Percentiles rank a stretch among this genome's conserved stretches.
Conservation (phyloP, 371 early-diverging fungal species). For the Funneliformis caledonium region DNA sequence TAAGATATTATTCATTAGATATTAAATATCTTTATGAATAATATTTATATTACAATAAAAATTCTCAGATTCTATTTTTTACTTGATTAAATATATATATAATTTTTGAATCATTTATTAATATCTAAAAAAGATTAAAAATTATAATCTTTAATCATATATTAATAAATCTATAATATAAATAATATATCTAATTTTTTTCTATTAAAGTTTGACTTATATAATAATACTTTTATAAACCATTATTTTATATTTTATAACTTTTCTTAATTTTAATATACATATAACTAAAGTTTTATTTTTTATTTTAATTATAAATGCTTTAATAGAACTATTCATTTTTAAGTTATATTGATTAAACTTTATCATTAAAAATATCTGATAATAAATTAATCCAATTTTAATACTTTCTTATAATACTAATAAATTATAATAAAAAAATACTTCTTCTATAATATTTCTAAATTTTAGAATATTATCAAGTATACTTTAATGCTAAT, state of each 20-base stretch:
- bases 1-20: neutral
- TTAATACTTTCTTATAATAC: neutral
- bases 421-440: neutral
- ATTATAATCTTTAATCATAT: neutral
- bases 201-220: neutral
- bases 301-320: neutral
- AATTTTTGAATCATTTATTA: neutral
- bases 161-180: constrained; percentile 1
- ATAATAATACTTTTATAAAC: neutral
- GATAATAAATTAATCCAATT: neutral
- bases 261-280: neutral
- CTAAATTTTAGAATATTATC: neutral
- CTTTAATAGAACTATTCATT: neutral
- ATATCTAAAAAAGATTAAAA: neutral
- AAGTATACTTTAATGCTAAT: no score
- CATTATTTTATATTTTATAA: no score
- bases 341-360: neutral
- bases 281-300: neutral
- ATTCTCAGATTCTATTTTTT: neutral
- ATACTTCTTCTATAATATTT: neutral
- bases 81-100: neutral
- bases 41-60: neutral
- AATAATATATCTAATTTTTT: neutral
- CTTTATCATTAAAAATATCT: neutral
- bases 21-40: neutral